Percentiles rank a stretch among this genome's conserved stretches.
Conservation (phyloP, 352 stramenopile species). For the Peronospora belbahrii region DNA sequence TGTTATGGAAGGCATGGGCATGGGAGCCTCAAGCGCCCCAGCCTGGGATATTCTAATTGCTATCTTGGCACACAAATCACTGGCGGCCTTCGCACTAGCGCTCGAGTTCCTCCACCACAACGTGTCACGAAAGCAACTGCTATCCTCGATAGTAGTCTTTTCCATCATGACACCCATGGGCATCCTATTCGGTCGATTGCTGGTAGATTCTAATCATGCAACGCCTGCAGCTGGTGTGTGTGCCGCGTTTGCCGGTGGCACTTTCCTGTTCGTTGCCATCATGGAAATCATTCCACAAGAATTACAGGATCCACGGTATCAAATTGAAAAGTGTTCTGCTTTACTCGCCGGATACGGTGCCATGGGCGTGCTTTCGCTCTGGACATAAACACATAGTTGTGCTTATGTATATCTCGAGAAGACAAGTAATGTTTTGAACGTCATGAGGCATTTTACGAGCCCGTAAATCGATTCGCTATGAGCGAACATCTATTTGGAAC, state of each 20-base stretch:
- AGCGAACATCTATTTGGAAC: conserved; percentile 10
- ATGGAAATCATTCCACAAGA: conserved; percentile 82
- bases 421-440: conserved; percentile 15
- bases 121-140: conserved; percentile 30
- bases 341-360: conserved; percentile 46
- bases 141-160: conserved; percentile 47
- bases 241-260: conserved; percentile 66
- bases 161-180: conserved; percentile 68
- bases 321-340: conserved; percentile 46
- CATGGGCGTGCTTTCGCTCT: conserved; percentile 69
- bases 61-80: conserved; percentile 77
- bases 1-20: conserved; percentile 79
- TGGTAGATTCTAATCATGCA: conserved; percentile 37
- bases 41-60: conserved; percentile 75
- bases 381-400: conserved; percentile 37
- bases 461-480: conserved; percentile 10
- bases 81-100: conserved; percentile 63
- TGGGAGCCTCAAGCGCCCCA: conserved; percentile 46
- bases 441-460: conserved; percentile 16
- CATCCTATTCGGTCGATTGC: conserved; percentile 51
- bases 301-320: conserved; percentile 43
- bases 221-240: conserved; percentile 54
- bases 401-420: conserved; percentile 23
- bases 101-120: conserved; percentile 67
- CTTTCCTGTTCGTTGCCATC: conserved; percentile 72